Percentiles rank a stretch among this genome's conserved stretches.
Conservation (phyloP, 805 yeast genomes). For the Saccharomycopsis sp. region DNA sequence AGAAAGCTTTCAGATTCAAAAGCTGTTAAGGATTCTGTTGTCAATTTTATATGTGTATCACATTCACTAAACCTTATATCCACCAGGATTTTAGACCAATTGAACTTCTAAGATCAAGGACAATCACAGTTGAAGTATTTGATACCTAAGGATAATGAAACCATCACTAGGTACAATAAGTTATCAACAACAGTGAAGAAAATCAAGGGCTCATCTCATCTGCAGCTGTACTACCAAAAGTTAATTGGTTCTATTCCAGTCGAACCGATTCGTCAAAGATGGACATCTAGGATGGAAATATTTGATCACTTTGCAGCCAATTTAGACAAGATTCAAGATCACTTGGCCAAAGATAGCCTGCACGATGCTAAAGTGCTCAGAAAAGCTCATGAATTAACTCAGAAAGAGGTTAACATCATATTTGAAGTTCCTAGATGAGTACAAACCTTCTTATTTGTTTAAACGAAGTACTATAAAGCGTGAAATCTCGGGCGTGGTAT, state of each 20-base stretch:
- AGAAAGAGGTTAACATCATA: neutral
- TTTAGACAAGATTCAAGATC: neutral
- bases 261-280: neutral
- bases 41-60: neutral
- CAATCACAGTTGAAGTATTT: neutral
- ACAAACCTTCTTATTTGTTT: neutral
- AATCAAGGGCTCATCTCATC: neutral
- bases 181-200: neutral
- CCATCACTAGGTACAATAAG: neutral
- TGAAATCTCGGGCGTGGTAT: neutral
- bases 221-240: neutral
- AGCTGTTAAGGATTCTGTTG: neutral
- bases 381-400: neutral
- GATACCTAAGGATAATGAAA: neutral
- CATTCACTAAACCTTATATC: neutral
- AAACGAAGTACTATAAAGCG: neutral
- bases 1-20: neutral
- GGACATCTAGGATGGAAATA: neutral
- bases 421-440: neutral
- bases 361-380: neutral
- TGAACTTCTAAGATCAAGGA: neutral
- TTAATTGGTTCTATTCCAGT: neutral
- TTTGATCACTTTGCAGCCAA: neutral
- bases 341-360: neutral
- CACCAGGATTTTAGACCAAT: neutral